Evolutionary conservation across 176 grass and related monocot species (phyloP), one percentile per base, ranked within the genome.

Genomic region (Pontederia crassipes): DNA sequence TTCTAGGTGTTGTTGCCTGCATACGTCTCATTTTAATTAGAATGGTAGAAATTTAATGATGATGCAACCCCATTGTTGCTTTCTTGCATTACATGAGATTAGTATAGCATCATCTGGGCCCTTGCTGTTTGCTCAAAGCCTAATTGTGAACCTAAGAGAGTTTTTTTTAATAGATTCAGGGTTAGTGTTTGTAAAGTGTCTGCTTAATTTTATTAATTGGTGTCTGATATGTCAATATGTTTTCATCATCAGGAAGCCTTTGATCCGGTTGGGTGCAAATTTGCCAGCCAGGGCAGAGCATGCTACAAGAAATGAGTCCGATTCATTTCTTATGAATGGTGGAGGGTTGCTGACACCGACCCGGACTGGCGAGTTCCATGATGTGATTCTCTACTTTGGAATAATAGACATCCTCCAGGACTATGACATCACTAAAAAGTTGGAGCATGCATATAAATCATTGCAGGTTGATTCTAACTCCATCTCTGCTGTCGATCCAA

Each of bases 251-350:
- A 97, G 93, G 80, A 91, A 97, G 26, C 87, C 84, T 64, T 76
- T 81, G 60, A 83, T 88, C 59, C 72, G 81, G 47, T 55, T 97
- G 51, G 93, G 93, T 65, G 56, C 84, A 2, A 79, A 88, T 76
- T 91, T 97, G 87, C 87, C 93, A 54, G 93, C 87, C 48, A 77
- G 61, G 2, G 93, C 93, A 61, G 93, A 97, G 81, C 81, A 62
- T 27, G 74, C 68, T 74, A 72, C 55, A 10, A 82, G 81, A 54
- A 79, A 77, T 3, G 49, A 61, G 24, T 53, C 82, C 0, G 84
- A 97, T 4, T 76, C 84, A 1, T 81, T 82, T 73, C 57, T 77
- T 49, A 51, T 83, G 2, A 40, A 40, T 51, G 81, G 81, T 45
- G 76, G 81, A 8, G 86, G 80, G 10, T 85, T 91, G 66, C 59